phyloP scores from a whole-genome alignment of 192 early-diverging fungal species.

The Blastocladiella britannica region DNA sequence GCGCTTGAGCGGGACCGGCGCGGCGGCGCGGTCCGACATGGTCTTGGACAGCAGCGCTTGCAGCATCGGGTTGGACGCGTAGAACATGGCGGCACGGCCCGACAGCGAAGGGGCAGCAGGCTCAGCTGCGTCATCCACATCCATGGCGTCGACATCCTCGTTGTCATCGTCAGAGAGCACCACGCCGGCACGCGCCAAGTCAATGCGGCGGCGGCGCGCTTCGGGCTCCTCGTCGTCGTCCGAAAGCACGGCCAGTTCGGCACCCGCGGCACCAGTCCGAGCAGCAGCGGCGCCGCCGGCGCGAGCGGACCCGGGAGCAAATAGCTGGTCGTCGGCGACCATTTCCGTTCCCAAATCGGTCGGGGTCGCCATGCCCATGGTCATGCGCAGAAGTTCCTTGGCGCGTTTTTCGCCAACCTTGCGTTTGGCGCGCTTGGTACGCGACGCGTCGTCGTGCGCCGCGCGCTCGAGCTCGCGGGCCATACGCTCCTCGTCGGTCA shows the following conservation, averaged over 20 bases:
- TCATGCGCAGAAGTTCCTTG: slow-evolving; percentile 48
- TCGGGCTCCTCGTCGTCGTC: too few relatives aligned
- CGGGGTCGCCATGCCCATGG: slow-evolving; percentile 57
- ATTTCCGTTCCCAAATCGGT: slow-evolving; percentile 55
- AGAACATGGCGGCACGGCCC: neutral
- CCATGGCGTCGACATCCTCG: slow-evolving; percentile 4
- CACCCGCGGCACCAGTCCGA: too few relatives aligned
- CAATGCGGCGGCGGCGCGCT: too few relatives aligned
- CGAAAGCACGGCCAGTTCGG: too few relatives aligned
- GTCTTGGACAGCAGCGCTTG: too few relatives aligned
- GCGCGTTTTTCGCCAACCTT: slow-evolving; percentile 46
- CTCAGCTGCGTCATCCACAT: slow-evolving; percentile 6
- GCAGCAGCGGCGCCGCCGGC: neutral
- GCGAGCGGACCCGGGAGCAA: slow-evolving; percentile 38
- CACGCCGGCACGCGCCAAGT: too few relatives aligned
- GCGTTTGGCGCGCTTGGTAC: slow-evolving; percentile 30
- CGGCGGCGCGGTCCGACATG: too few relatives aligned
- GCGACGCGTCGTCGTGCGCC: slow-evolving; percentile 21
- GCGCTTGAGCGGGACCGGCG: too few relatives aligned
- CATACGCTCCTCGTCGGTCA: slow-evolving; percentile 7
- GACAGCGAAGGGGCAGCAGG: too few relatives aligned
- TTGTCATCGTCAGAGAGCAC: slow-evolving; percentile 11
- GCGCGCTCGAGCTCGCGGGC: slow-evolving; percentile 11
- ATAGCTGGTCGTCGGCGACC: slow-evolving; percentile 30
- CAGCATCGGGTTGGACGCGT: neutral